Base-by-base conservation (phyloP, 202 grass and related monocot genomes). In the Setaria italica region DNA sequence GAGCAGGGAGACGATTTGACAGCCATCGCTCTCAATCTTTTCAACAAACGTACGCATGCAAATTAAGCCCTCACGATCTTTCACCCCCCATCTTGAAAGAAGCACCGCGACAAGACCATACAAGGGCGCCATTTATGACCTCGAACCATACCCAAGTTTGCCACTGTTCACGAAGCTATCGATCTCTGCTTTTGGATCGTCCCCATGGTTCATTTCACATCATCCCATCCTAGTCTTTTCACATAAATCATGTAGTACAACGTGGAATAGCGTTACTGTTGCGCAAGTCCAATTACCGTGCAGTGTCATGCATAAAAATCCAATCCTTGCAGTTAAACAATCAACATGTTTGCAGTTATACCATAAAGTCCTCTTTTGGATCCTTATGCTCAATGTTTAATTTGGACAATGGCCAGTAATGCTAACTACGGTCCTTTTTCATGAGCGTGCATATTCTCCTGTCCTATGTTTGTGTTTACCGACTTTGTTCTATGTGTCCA, bases 1-100 rank as follows among this genome's bases (percentile, higher is more conserved):
- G 86, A 49, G 11, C 54, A 67, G 17, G 50, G 66, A 49, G 45
- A 84, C 34, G 47, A 65, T 57, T 88, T 82, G 58, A 88, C 82
- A 69, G 63, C 66, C 78, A 58, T 87, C 81, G 19, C 59, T 55
- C 15, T 87, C 90, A 57, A 73, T 95, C 87, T 74, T 88, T 76
- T 95, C 89, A 79, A 75, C 49, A 73, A 92, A 91, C 82, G 79
- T 85, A 92, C 84, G 90, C 88, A 86, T 76, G 88, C 81, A 92
- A 77, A 90, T 75, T 58, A 58, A 85, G 13, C 37, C 42, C 54
- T 58, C 53, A 43, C 13, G 41, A 80, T 19, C 29, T 69, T 67
- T 67, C 15, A 53, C 14, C 20, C 0, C 15, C 9, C 6, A 25
- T 25, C 19, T 80, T 29, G 21, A 46, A 71, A 56, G 65, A 82